Conservation (phyloP, 768 basidiomycete genomes). For the Hysterangium stoloniferum region DNA sequence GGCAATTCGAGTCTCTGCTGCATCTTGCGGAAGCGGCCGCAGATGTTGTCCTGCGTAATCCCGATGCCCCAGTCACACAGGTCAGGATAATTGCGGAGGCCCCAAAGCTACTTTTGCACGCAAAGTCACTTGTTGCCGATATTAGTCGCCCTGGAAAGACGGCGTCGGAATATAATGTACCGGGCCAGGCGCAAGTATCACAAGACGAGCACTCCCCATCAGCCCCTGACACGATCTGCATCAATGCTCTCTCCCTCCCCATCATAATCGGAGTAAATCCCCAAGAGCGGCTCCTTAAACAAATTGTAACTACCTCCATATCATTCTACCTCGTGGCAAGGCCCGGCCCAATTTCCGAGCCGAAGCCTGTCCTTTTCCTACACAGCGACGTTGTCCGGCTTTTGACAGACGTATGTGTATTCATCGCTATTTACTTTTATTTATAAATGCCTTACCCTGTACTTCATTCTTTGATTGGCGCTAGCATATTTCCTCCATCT, state of each 20-base stretch:
- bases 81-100: slow-evolving; percentile 37
- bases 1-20: slow-evolving; percentile 23
- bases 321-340: slow-evolving; percentile 27
- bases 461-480: background rate
- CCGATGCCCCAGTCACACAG: slow-evolving; percentile 28
- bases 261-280: slow-evolving; percentile 67
- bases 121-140: slow-evolving; percentile 35
- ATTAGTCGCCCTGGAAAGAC: slow-evolving; percentile 19
- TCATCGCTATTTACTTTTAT: slow-evolving; percentile 15
- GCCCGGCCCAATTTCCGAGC: background rate
- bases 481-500: slow-evolving; percentile 41
- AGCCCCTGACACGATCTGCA: slow-evolving; percentile 18
- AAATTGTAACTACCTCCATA: slow-evolving; percentile 52
- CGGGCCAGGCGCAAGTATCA: too few relatives aligned
- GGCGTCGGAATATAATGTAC: too few relatives aligned
- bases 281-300: slow-evolving; percentile 57
- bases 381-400: slow-evolving; percentile 25
- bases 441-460: too few relatives aligned
- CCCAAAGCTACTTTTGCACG: slow-evolving; percentile 47
- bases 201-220: background rate
- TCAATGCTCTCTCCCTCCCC: slow-evolving; percentile 41
- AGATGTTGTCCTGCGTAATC: slow-evolving; percentile 30
- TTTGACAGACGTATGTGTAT: slow-evolving; percentile 27
- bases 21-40: slow-evolving; percentile 31
- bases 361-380: slow-evolving; percentile 13